Evolutionary conservation across 768 basidiomycete species (phyloP).

Genomic region (Mycena indigotica): DNA sequence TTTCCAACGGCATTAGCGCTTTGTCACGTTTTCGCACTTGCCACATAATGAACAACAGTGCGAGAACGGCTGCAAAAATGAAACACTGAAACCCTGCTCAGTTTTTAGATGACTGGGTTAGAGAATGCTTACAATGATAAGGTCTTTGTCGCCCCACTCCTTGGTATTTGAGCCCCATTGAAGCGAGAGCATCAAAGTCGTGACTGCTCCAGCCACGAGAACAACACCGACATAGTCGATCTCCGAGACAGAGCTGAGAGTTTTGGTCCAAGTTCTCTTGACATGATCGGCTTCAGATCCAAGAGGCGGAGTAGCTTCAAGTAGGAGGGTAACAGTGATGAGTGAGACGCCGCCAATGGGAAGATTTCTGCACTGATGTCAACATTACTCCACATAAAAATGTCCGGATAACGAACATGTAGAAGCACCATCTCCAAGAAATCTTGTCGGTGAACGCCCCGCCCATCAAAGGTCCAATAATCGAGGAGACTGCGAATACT

Average conservation of each 20-base stretch:
- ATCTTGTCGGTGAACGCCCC: slow-evolving; percentile 31
- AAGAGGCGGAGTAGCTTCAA: slow-evolving; percentile 18
- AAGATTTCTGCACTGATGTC: slow-evolving; percentile 19
- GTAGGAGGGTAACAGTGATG: slow-evolving; percentile 11
- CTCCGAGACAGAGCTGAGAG: slow-evolving; percentile 1
- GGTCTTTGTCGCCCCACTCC: slow-evolving; percentile 34
- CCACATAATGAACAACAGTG: slow-evolving; percentile 11
- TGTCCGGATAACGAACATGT: neutral
- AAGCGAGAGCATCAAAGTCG: slow-evolving; percentile 42
- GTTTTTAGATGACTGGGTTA: neutral
- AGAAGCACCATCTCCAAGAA: neutral
- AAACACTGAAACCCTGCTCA: slow-evolving; percentile 9
- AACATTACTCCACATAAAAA: neutral
- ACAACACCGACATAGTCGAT: slow-evolving; percentile 43
- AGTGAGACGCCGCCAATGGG: slow-evolving; percentile 24
- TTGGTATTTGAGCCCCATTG: slow-evolving; percentile 51
- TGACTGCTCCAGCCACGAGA: slow-evolving; percentile 37
- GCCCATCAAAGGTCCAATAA: slow-evolving; percentile 31
- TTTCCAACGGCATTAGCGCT: slow-evolving; percentile 16
- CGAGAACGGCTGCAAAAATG: slow-evolving; percentile 14
- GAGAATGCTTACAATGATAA: slow-evolving; percentile 14
- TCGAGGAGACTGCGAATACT: slow-evolving; percentile 10
- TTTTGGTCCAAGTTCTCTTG: slow-evolving; percentile 15
- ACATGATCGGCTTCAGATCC: slow-evolving; percentile 11
- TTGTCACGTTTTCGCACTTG: slow-evolving; percentile 12